Base-by-base conservation (phyloP, 306 rosid species). In the Dryas drummondii region DNA sequence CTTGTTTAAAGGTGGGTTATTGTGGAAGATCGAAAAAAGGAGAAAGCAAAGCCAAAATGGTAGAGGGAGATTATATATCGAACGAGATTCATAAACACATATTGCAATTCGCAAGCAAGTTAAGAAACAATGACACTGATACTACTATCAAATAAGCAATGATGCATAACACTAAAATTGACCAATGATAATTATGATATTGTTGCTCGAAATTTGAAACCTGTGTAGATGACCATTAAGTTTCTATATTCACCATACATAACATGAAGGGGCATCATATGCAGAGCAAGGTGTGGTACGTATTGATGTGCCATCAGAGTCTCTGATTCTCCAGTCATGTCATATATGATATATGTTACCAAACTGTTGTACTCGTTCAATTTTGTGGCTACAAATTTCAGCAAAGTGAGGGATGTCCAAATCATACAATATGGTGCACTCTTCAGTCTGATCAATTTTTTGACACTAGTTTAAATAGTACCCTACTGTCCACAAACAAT, bases 291-390 rank as follows among this genome's bases (percentile, higher is more conserved):
- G 47, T 40, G 9, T 61, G 67, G 19, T 22, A 0, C 22, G 22
- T 62, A 12, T 62, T 62, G 54, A 40, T 2, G 48, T 15, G 67
- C 67, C 67, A 62, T 62, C 67, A 65, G 44, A 45, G 7, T 65
- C 3, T 65, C 42, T 45, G 70, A 42, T 42, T 3, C 8, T 46
- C 4, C 19, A 22, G 22, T 22, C 22, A 22, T 22, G 22, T 22
- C 22, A 22, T 22, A 22, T 22, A 22, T 22, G 22, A 22, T 22
- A 22, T 22, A 22, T 22, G 44, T 15, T 22, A 15, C 64, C 42
- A 42, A 15, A 62, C 22, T 40, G 6, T 1, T 19, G 42, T 2
- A 4, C 11, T 7, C 7, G 32, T 44, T n/a, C 12, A 65, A 6
- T 64, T 1, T 16, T 4, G 55, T 47, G 54, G 47, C 72, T 53